A percentile compares a stretch with the other conserved stretches of the same genome.
Conservation (phyloP, 345 rosid species). For the Noccaea bulbosa region DNA sequence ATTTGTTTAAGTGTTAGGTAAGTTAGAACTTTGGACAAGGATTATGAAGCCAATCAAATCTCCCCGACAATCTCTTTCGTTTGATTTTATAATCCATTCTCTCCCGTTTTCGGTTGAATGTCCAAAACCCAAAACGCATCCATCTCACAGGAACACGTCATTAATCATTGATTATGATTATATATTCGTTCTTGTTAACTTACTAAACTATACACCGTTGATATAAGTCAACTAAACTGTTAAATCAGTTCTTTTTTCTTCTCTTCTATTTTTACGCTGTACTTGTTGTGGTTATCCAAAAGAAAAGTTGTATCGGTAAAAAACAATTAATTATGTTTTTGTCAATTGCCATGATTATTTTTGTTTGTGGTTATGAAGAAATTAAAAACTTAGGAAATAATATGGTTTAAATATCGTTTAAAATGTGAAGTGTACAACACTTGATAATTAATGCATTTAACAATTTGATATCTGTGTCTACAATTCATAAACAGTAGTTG, state of each 20-base stretch:
- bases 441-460: not conserved
- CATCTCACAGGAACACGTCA: conserved; percentile 1
- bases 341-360: not conserved
- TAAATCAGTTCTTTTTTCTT: not conserved
- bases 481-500: not conserved
- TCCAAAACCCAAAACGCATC: conserved; percentile 34
- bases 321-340: not conserved
- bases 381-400: not conserved
- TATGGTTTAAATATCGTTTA: too few relatives aligned
- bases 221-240: conserved; percentile 34
- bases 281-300: not conserved
- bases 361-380: not conserved
- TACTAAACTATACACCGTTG: conserved; percentile 25
- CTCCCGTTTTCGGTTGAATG: conserved; percentile 26
- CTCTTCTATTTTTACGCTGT: not conserved
- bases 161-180: conserved; percentile 32
- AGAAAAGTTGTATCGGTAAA: not conserved
- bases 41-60: conserved; percentile 43
- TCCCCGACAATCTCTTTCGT: conserved; percentile 47
- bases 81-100: conserved; percentile 13
- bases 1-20: conserved; percentile 43
- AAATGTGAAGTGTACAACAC: not conserved
- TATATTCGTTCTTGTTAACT: conserved; percentile 19
- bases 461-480: not conserved
- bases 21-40: conserved; percentile 42